Percentiles rank a stretch among this genome's conserved stretches.
These are phyloP conservation scores for Pisolithus sp. DNA, from an alignment of 768 basidiomycete species.

Conservation along the genomic window DNA sequence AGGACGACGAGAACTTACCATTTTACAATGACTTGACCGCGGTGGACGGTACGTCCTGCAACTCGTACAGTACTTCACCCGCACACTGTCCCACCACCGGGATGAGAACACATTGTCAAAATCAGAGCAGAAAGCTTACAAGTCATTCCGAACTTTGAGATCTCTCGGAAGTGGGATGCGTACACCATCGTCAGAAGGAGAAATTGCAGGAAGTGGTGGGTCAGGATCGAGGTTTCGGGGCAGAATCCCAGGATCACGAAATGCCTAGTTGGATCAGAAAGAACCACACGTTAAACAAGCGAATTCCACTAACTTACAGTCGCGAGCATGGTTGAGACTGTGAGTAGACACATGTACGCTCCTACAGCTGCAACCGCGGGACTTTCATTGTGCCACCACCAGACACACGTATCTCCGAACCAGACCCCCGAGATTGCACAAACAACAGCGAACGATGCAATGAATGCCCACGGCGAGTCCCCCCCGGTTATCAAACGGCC, in stretches of 20 bases:
- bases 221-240: slow-evolving; percentile 83
- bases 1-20: slow-evolving; percentile 45
- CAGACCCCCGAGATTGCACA: slow-evolving; percentile 71
- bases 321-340: slow-evolving; percentile 67
- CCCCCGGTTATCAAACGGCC: slow-evolving; percentile 80
- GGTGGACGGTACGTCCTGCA: slow-evolving; percentile 92
- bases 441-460: slow-evolving; percentile 54
- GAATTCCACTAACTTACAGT: slow-evolving; percentile 46
- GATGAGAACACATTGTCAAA: too few relatives aligned
- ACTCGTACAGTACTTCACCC: slow-evolving; percentile 90
- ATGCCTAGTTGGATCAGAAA: slow-evolving; percentile 42
- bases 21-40: slow-evolving; percentile 90
- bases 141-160: slow-evolving; percentile 68
- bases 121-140: slow-evolving; percentile 42
- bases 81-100: slow-evolving; percentile 47
- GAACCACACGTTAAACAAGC: slow-evolving; percentile 4
- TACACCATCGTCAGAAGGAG: slow-evolving; percentile 55
- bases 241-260: slow-evolving; percentile 80
- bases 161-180: slow-evolving; percentile 73
- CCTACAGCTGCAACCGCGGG: slow-evolving; percentile 65
- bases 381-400: slow-evolving; percentile 81
- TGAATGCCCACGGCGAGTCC: slow-evolving; percentile 79
- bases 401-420: slow-evolving; percentile 84
- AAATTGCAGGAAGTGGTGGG: slow-evolving; percentile 65
- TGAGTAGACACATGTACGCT: slow-evolving; percentile 56